Percentiles rank a stretch among this genome's conserved stretches.
These are phyloP conservation scores for Dissoconium aciculare DNA, from an alignment of 2,329 filamentous ascomycete species.

Conservation along the genomic window DNA sequence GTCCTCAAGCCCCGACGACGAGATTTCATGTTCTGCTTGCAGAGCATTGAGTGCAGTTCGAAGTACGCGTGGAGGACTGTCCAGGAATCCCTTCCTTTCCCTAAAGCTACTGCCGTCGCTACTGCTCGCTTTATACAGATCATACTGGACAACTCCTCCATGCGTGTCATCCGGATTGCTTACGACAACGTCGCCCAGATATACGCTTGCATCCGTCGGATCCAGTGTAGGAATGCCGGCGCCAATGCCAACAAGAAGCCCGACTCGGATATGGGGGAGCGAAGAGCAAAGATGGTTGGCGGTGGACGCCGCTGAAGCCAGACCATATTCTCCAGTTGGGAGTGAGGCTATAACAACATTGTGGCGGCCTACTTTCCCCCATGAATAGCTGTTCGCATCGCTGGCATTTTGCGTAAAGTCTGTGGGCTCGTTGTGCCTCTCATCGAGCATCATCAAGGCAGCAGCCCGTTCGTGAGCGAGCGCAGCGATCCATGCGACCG, in stretches of 20 bases:
- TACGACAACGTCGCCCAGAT: constrained; percentile 18
- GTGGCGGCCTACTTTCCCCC: constrained; percentile 12
- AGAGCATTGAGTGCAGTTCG: constrained; percentile 5
- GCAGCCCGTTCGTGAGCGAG: constrained; percentile 6
- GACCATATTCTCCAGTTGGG: constrained; percentile 10
- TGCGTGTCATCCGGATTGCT: constrained; percentile 9
- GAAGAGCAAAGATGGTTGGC: constrained; percentile 5
- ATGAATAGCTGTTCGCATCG: constrained; percentile 9
- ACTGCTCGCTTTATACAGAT: constrained; percentile 11
- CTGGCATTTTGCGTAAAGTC: not conserved
- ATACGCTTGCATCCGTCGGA: constrained; percentile 11
- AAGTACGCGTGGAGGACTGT: constrained; percentile 7
- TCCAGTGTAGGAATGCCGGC: constrained; percentile 2
- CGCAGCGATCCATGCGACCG: constrained; percentile 6
- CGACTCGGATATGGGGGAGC: constrained; percentile 6
- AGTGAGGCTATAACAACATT: constrained; percentile 16
- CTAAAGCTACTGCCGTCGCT: not conserved
- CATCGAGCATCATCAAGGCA: constrained; percentile 5
- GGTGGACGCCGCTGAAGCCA: constrained; percentile 7
- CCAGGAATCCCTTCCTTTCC: constrained; percentile 11
- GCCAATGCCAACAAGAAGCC: constrained; percentile 6
- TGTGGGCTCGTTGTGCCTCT: constrained; percentile 2
- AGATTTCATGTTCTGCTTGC: constrained; percentile 2
- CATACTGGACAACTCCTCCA: constrained; percentile 17
- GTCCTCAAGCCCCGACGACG: not conserved